Conservation (phyloP, 176 grass and related monocot genomes). For the Stipa capillata region DNA sequence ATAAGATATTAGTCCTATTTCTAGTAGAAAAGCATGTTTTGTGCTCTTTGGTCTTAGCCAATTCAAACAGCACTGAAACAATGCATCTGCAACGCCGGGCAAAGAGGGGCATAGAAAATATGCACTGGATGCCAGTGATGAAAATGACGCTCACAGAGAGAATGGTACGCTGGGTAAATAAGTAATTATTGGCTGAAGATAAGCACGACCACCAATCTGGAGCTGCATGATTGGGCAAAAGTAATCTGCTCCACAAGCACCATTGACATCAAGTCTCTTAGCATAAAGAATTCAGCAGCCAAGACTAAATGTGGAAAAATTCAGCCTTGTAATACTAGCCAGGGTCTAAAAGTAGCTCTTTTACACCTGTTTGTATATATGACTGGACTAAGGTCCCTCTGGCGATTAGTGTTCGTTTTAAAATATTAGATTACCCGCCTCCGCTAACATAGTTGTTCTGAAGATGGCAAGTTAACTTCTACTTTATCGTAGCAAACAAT, state of each 20-base stretch:
- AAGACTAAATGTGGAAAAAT: slow-evolving; percentile 20
- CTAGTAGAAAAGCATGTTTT: slow-evolving; percentile 15
- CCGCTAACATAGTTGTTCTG: background rate
- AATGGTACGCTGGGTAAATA: slow-evolving; percentile 3
- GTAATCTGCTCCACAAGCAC: slow-evolving; percentile 14
- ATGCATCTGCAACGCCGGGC: slow-evolving; percentile 6
- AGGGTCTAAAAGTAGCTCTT: background rate
- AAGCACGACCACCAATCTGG: slow-evolving; percentile 5
- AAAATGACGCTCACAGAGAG: slow-evolving; percentile 29
- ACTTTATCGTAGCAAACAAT: slow-evolving; percentile 1
- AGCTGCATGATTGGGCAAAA: slow-evolving; percentile 36
- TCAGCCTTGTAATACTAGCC: background rate
- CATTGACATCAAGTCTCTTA: slow-evolving; percentile 19
- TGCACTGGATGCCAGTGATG: background rate
- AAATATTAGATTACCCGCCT: background rate
- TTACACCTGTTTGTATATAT: background rate
- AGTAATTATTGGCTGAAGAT: slow-evolving; percentile 38
- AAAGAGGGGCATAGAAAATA: slow-evolving; percentile 40
- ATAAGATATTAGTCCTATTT: background rate
- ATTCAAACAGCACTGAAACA: slow-evolving; percentile 31
- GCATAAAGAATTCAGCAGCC: slow-evolving; percentile 10
- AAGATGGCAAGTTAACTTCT: slow-evolving; percentile 13
- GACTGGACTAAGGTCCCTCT: background rate
- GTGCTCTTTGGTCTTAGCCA: slow-evolving; percentile 12
- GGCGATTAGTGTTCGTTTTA: background rate